These are phyloP conservation scores for Boletus subparvulus DNA, from an alignment of 768 basidiomycete species.

Conservation along the genomic window DNA sequence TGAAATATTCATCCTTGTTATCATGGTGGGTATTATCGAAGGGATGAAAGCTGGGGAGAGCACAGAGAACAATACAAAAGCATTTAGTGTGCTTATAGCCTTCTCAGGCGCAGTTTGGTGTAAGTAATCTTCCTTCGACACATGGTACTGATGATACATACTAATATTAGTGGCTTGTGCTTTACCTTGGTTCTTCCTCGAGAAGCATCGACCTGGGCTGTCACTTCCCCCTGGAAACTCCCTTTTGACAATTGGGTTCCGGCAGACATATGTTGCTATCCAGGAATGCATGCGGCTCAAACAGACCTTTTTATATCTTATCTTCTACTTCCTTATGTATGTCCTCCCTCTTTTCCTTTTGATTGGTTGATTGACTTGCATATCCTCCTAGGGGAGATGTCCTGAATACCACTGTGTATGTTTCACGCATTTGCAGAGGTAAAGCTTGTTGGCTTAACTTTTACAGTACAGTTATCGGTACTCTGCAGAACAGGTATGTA, in stretches of 20 bases:
- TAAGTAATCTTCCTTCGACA: constrained; percentile 31
- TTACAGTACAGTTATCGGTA: constrained; percentile 64
- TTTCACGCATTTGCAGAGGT: not conserved
- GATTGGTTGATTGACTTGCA: not conserved
- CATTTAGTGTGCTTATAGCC: constrained; percentile 74
- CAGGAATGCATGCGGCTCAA: constrained; percentile 65
- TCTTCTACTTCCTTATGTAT: constrained; percentile 76
- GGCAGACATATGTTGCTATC: constrained; percentile 61
- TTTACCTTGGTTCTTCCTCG: constrained; percentile 70
- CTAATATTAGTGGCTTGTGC: constrained; percentile 54
- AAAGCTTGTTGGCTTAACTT: not conserved
- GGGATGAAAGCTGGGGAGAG: constrained; percentile 59
- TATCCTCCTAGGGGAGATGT: constrained; percentile 59
- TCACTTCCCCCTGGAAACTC: constrained; percentile 53
- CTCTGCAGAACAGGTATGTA: constrained; percentile 64
- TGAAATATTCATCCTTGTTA: constrained; percentile 64
- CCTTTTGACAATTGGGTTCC: constrained; percentile 63
- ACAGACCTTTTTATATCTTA: constrained; percentile 71
- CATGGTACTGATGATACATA: not conserved
- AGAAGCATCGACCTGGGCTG: constrained; percentile 67
- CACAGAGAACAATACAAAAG: constrained; percentile 70
- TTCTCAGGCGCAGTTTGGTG: constrained; percentile 78
- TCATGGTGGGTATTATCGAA: constrained; percentile 76
- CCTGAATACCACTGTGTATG: constrained; percentile 71
- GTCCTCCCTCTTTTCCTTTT: constrained; percentile 20